Percentiles rank a stretch among this genome's conserved stretches.
These are phyloP conservation scores for Nannizziopsis barbatae DNA, from an alignment of 2,329 filamentous ascomycete species.

Conservation along the genomic window DNA sequence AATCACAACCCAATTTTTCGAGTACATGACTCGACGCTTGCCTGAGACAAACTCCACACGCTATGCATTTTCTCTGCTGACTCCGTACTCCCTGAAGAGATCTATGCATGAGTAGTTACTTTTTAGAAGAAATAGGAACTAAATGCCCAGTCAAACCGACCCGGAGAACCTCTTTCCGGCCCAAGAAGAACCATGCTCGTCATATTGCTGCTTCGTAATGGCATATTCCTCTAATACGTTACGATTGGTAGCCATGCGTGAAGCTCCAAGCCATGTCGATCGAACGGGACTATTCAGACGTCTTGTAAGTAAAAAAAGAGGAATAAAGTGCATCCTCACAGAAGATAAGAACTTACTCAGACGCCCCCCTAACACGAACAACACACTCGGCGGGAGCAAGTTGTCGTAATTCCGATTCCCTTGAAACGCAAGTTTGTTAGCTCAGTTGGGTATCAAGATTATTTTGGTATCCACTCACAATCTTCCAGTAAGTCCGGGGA, in stretches of 20 bases:
- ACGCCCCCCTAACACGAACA: constrained; percentile 59
- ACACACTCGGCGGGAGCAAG: constrained; percentile 65
- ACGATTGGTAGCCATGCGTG: constrained; percentile 58
- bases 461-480: constrained; percentile 38
- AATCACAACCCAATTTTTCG: too few relatives aligned
- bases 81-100: too few relatives aligned
- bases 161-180: constrained; percentile 57
- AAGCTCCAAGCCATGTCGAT: constrained; percentile 78
- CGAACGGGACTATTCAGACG: constrained; percentile 49
- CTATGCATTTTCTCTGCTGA: too few relatives aligned
- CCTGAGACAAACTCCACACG: too few relatives aligned
- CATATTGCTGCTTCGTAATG: constrained; percentile 83
- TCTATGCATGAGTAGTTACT: too few relatives aligned
- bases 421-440: constrained; percentile 20
- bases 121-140: not conserved
- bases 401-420: constrained; percentile 57
- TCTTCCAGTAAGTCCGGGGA: constrained; percentile 71
- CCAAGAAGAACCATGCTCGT: constrained; percentile 71
- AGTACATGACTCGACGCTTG: too few relatives aligned
- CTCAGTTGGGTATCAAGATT: not conserved
- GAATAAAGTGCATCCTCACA: not conserved
- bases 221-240: constrained; percentile 53
- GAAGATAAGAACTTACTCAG: constrained; percentile 40
- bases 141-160: not conserved
- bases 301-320: constrained; percentile 2